phyloP scores from a whole-genome alignment of 176 grass and related monocot species.

The Carex kokanica region DNA sequence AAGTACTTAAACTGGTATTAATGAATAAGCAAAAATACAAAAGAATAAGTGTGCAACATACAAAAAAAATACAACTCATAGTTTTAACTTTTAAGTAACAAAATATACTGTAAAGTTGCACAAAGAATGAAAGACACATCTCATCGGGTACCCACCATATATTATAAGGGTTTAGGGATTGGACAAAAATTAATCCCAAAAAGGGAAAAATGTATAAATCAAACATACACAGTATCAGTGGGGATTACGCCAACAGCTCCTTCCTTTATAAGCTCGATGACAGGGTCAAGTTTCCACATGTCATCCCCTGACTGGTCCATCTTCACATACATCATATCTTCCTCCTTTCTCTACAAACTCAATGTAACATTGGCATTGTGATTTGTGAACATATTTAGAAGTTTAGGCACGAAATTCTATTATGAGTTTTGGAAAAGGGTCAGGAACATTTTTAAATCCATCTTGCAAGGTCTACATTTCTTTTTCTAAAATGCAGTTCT shows the following conservation, averaged over 20 bases:
- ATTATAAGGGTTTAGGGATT: neutral
- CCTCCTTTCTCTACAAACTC: constrained; percentile 57
- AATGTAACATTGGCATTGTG: neutral
- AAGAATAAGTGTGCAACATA: neutral
- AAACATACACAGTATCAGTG: constrained; percentile 81
- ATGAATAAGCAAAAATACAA: neutral
- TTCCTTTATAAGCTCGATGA: constrained; percentile 66
- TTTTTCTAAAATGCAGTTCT: neutral
- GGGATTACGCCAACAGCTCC: constrained; percentile 82
- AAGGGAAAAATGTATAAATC: neutral
- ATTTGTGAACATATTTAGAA: neutral
- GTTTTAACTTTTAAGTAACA: neutral
- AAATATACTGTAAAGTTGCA: neutral
- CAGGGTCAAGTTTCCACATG: constrained; percentile 71
- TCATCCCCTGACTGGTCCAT: constrained; percentile 65
- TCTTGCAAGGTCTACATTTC: neutral
- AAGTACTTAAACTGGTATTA: neutral
- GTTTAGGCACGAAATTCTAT: neutral
- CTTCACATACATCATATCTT: constrained; percentile 55
- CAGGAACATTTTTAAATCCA: neutral
- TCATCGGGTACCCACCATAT: neutral
- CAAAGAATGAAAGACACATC: neutral
- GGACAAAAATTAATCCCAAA: neutral
- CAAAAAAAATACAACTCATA: neutral
- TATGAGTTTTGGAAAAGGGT: neutral